Percentiles rank a stretch among this genome's conserved stretches.
phyloP scores from a whole-genome alignment of 2,329 filamentous ascomycete species.

The Cladorrhinum sp. region DNA sequence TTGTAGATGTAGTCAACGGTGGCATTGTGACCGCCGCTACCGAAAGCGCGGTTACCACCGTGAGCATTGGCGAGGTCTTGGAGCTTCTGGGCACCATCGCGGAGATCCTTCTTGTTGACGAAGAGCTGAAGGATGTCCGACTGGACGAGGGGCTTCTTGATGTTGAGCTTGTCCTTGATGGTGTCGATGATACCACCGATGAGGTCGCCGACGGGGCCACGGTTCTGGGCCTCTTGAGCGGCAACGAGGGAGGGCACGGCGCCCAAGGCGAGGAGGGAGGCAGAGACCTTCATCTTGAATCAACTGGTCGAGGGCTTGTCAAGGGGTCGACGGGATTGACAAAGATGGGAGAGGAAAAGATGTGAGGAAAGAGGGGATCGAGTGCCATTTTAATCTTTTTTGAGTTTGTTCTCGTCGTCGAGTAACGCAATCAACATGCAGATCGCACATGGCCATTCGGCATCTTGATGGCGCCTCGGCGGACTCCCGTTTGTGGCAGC shows the following conservation, averaged over 20 bases:
- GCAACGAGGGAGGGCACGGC: constrained; percentile 16
- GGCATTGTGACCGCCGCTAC: constrained; percentile 43
- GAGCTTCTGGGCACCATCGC: constrained; percentile 43
- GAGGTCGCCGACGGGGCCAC: neutral
- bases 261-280: constrained; percentile 14
- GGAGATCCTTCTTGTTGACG: constrained; percentile 40
- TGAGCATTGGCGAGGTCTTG: constrained; percentile 43
- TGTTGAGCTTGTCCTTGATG: neutral
- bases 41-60: constrained; percentile 43
- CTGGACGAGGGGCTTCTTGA: constrained; percentile 17
- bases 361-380: neutral
- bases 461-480: constrained; percentile 13
- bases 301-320: neutral
- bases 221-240: neutral
- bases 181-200: neutral
- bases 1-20: constrained; percentile 46
- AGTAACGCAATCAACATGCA: neutral
- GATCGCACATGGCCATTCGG: constrained; percentile 5
- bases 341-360: neutral
- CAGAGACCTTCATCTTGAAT: constrained; percentile 17
- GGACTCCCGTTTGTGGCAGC: constrained; percentile 18
- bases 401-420: neutral
- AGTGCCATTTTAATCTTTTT: constrained; percentile 5
- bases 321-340: neutral
- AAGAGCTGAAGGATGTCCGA: constrained; percentile 24